Evolutionary conservation across 2,329 filamentous ascomycete species (phyloP).

Genomic region (Alternaria sp.): DNA sequence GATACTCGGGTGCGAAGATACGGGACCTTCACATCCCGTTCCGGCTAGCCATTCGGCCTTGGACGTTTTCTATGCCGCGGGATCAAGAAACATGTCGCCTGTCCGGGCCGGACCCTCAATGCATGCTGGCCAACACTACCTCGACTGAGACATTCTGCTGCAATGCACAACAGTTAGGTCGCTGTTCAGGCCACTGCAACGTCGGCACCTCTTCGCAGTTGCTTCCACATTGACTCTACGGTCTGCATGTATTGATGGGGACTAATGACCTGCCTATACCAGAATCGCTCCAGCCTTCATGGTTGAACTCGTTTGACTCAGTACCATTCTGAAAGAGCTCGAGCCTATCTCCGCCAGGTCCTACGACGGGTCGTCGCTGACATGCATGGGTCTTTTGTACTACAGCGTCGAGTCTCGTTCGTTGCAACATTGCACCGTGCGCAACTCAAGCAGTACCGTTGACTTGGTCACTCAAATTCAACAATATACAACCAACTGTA

Average conservation of each 20-base stretch:
- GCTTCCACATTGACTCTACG: constrained; percentile 9
- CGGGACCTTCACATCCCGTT: constrained; percentile 3
- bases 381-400: neutral
- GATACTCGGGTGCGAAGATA: constrained; percentile 10
- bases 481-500: constrained; percentile 13
- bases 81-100: constrained; percentile 4
- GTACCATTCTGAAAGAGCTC: constrained; percentile 1
- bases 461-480: neutral
- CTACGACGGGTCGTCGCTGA: constrained; percentile 6
- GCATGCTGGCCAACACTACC: constrained; percentile 9
- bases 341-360: constrained; percentile 6
- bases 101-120: constrained; percentile 7
- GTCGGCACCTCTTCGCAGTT: constrained; percentile 13
- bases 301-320: constrained; percentile 9
- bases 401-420: neutral
- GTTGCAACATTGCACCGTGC: constrained; percentile 19
- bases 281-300: constrained; percentile 13
- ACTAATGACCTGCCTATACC: constrained; percentile 8
- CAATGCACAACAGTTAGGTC: constrained; percentile 14
- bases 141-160: constrained; percentile 25
- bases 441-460: constrained; percentile 11
- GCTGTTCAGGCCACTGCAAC: constrained; percentile 12
- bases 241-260: constrained; percentile 5
- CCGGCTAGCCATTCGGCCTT: constrained; percentile 12
- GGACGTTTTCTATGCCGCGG: constrained; percentile 10